Evolutionary conservation across 176 grass and related monocot species (phyloP).

Genomic region (Rhipidocladum racemiflorum): DNA sequence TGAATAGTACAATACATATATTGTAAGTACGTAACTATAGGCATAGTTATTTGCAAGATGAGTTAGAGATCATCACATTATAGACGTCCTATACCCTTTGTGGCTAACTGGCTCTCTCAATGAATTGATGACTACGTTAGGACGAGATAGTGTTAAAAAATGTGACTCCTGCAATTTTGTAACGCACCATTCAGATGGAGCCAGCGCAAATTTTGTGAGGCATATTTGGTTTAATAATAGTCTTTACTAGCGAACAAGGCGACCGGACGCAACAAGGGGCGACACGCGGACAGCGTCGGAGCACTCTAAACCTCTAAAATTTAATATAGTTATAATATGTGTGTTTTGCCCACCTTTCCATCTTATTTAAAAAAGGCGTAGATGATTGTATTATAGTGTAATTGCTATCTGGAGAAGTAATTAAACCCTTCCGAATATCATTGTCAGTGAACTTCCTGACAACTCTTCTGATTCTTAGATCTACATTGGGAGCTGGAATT

Average conservation of each 20-base stretch:
- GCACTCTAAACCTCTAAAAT: no score
- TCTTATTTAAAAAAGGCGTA: slow-evolving; percentile 15
- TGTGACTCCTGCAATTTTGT: slow-evolving; percentile 79
- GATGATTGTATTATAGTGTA: no score
- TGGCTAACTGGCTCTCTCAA: slow-evolving; percentile 21
- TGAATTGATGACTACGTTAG: not conserved
- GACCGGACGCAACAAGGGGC: no score
- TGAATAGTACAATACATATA: no score
- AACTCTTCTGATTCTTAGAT: slow-evolving; percentile 6
- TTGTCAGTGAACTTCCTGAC: not conserved
- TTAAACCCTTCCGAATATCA: no score
- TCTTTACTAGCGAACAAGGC: no score
- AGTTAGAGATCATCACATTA: slow-evolving; percentile 28
- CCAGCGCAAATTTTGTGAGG: slow-evolving; percentile 50
- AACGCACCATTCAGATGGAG: slow-evolving; percentile 42
- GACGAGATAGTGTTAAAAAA: slow-evolving; percentile 19
- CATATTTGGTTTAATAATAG: slow-evolving; percentile 48
- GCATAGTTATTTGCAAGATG: slow-evolving; percentile 27
- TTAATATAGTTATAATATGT: no score
- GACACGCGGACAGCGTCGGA: no score
- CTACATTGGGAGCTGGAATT: not conserved
- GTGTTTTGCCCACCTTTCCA: slow-evolving; percentile 20
- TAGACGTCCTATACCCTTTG: not conserved
- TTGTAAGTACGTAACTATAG: no score
- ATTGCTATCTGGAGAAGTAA: no score